Evolutionary conservation across 257 asterid genomes (phyloP), one percentile per base, ranked within the genome.

Genomic region (Phtheirospermum japonicum): DNA sequence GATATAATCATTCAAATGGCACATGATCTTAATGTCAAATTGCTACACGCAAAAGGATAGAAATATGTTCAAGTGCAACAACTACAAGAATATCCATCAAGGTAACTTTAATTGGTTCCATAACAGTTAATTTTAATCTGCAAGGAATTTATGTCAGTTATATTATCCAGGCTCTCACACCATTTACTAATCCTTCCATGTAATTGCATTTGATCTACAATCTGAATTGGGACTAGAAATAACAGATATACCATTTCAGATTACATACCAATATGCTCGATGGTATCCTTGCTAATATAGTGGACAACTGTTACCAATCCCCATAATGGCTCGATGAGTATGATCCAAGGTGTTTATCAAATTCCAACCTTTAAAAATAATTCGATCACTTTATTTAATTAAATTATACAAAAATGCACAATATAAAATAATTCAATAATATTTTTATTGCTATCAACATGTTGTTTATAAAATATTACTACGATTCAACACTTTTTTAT

Each of bases 301-400:
- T 82, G 66, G 96, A 86, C 74, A 92, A 76, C 64, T 67, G 81
- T 60, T 75, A 89, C 99, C 97, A 92, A 57, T 79, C 89, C 60
- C 82, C 88, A 58, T 83, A 85, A 61, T 73, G 84, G 42, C 80
- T 76, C 71, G 83, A 75, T 69, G 80, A 37, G 71, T 93, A 89
- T 63, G 97, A 95, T 65, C 99, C 97, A 69, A 93, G 89, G 23
- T 89, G 82, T 65, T 66, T 77, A 71, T 87, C 99, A 69, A 93
- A 93, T 72, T 93, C 97, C 81, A 93, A 56, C 60, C 83, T 79
- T 75, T 75, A 83, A 77, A 89, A n/a, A n/a, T n/a, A n/a, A n/a
- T n/a, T n/a, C n/a, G n/a, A n/a, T n/a, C n/a, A n/a, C n/a, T n/a
- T n/a, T n/a, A n/a, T n/a, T n/a, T n/a, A n/a, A n/a, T n/a, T n/a